phyloP scores from a whole-genome alignment of 768 basidiomycete species.

The Phaffia tasmanica region DNA sequence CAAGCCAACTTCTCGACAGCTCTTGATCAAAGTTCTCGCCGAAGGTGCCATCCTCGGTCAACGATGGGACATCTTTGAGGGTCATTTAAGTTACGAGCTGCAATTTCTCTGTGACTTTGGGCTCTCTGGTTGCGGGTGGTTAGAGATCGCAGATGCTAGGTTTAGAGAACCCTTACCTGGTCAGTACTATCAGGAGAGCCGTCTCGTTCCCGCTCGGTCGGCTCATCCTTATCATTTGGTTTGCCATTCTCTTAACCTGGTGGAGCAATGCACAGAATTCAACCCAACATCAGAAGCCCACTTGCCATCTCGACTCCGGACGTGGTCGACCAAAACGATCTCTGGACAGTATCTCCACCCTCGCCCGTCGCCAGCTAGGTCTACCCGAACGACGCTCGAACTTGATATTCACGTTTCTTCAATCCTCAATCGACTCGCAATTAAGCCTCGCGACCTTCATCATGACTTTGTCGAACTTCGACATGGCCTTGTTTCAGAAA shows the following conservation, averaged over 20 bases:
- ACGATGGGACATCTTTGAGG: slow-evolving; percentile 71
- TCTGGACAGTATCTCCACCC: slow-evolving; percentile 26
- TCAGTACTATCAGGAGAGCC: slow-evolving; percentile 27
- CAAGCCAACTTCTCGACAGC: slow-evolving; percentile 58
- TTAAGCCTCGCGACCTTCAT: slow-evolving; percentile 57
- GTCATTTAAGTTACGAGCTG: slow-evolving; percentile 72
- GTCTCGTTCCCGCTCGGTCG: too few species aligned
- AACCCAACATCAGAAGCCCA: not conserved
- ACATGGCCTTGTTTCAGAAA: slow-evolving; percentile 42
- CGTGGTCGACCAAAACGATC: slow-evolving; percentile 2
- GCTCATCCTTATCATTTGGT: not conserved
- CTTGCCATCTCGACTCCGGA: slow-evolving; percentile 7
- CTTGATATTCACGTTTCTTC: slow-evolving; percentile 69
- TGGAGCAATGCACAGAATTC: not conserved
- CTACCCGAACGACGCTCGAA: slow-evolving; percentile 47
- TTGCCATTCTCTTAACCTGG: not conserved
- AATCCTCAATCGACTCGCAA: slow-evolving; percentile 67
- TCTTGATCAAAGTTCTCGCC: slow-evolving; percentile 62
- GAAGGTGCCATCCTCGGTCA: slow-evolving; percentile 73
- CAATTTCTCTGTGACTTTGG: slow-evolving; percentile 95
- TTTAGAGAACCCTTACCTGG: slow-evolving; percentile 41
- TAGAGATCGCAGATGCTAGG: slow-evolving; percentile 52
- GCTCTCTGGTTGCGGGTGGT: slow-evolving; percentile 84
- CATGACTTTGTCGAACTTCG: slow-evolving; percentile 54
- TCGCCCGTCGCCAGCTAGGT: slow-evolving; percentile 14